phyloP scores from a whole-genome alignment of 495 filamentous ascomycete genomes.

The Pyronema domesticum region DNA sequence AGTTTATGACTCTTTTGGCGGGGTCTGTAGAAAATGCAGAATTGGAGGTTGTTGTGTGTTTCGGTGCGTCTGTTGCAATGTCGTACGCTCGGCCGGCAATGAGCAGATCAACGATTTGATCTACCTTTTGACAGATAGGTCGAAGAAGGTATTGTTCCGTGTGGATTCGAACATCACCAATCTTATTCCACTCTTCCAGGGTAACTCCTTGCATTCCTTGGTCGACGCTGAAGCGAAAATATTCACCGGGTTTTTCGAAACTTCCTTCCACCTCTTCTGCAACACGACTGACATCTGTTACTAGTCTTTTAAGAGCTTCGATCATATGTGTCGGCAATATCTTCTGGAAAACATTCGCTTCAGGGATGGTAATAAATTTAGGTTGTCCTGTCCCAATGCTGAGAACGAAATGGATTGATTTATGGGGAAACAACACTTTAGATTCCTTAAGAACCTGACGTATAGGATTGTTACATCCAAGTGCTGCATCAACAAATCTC shows the following conservation, averaged over 20 bases:
- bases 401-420: conserved; percentile 9
- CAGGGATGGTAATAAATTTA: conserved; percentile 5
- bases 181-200: conserved; percentile 30
- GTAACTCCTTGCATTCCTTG: conserved; percentile 32
- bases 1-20: too few relatives aligned
- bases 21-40: too few relatives aligned
- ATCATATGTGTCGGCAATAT: conserved; percentile 9
- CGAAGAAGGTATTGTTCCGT: conserved; percentile 6
- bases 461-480: conserved; percentile 26
- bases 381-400: conserved; percentile 23
- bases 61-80: too few relatives aligned
- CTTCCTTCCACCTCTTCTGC: not conserved
- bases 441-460: conserved; percentile 19
- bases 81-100: too few relatives aligned
- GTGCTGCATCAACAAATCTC: conserved; percentile 23
- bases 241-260: not conserved
- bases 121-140: too few relatives aligned
- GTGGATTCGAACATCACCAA: not conserved
- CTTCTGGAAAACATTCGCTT: conserved; percentile 2
- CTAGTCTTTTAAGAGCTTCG: conserved; percentile 13
- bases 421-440: not conserved
- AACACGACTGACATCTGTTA: conserved; percentile 11
- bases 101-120: too few relatives aligned
- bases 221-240: conserved; percentile 9
- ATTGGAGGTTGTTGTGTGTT: too few relatives aligned